Evolutionary conservation across 2,329 filamentous ascomycete genomes (phyloP).

Genomic region (Davidsoniella virescens): DNA sequence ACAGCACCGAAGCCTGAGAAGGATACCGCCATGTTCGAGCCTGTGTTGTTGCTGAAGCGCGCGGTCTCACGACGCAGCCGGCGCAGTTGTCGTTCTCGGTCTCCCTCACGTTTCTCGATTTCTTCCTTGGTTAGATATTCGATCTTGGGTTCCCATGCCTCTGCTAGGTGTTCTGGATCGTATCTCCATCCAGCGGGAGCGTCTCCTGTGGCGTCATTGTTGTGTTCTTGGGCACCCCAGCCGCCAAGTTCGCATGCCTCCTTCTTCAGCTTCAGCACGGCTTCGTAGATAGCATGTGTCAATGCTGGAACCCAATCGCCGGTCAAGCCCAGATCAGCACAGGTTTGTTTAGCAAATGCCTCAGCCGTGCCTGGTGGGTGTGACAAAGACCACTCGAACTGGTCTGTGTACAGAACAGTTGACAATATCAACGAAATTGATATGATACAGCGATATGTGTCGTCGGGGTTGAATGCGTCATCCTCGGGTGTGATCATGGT

Average conservation of each 20-base stretch:
- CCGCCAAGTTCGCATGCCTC: conserved; percentile 86
- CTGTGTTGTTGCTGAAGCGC: conserved; percentile 72
- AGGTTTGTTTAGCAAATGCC: conserved; percentile 80
- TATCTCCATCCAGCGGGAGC: conserved; percentile 84
- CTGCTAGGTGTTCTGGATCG: conserved; percentile 74
- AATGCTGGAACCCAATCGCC: conserved; percentile 92
- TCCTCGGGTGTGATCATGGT: conserved; percentile 36
- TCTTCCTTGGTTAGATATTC: conserved; percentile 81
- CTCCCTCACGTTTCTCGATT: conserved; percentile 91
- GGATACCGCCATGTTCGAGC: conserved; percentile 62
- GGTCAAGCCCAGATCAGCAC: conserved; percentile 72
- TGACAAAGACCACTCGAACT: conserved; percentile 91
- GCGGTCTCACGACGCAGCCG: conserved; percentile 80
- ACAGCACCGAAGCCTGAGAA: conserved; percentile 35
- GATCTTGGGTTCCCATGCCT: conserved; percentile 71
- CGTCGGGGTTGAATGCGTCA: conserved; percentile 67
- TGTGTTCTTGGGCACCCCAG: conserved; percentile 52
- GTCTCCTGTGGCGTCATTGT: conserved; percentile 78
- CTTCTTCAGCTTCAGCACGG: conserved; percentile 82
- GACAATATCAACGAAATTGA: conserved; percentile 81
- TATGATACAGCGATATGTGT: conserved; percentile 87
- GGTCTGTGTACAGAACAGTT: conserved; percentile 86
- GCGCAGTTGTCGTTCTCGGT: conserved; percentile 79
- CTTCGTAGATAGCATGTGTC: conserved; percentile 93
- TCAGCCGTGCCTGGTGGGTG: conserved; percentile 87